phyloP scores from a whole-genome alignment of 2,329 filamentous ascomycete species.

The Beauveria bassiana region DNA sequence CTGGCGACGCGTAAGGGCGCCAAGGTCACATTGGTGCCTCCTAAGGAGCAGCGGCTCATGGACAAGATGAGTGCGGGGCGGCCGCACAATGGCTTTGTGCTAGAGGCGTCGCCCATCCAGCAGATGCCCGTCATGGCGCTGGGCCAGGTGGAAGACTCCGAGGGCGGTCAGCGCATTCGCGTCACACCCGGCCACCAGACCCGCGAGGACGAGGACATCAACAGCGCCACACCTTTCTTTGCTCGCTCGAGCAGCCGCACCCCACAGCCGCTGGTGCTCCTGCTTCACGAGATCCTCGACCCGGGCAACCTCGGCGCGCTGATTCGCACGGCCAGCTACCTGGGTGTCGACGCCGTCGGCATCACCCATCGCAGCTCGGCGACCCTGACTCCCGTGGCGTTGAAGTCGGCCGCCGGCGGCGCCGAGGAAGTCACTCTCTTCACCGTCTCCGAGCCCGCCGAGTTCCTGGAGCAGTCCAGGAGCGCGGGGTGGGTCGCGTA shows the following conservation, averaged over 20 bases:
- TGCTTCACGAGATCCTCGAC: conserved; percentile 72
- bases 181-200: conserved; percentile 60
- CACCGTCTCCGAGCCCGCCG: conserved; percentile 54
- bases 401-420: conserved; percentile 85
- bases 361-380: conserved; percentile 69
- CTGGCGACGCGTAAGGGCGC: conserved; percentile 45
- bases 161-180: conserved; percentile 43
- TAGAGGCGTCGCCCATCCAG: conserved; percentile 81
- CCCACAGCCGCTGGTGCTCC: conserved; percentile 60
- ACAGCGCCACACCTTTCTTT: conserved; percentile 54
- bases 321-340: conserved; percentile 77
- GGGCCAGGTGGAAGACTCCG: conserved; percentile 36
- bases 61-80: conserved; percentile 76
- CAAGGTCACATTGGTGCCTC: conserved; percentile 48
- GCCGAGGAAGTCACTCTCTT: conserved; percentile 74
- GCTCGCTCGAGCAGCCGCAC: conserved; percentile 22
- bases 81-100: conserved; percentile 82
- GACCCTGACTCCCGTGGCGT: conserved; percentile 63
- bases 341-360: conserved; percentile 79
- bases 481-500: conserved; percentile 75
- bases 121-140: conserved; percentile 58
- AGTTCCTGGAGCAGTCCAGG: conserved; percentile 63
- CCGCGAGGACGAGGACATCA: conserved; percentile 64
- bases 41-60: conserved; percentile 59
- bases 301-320: conserved; percentile 88